Percentiles rank a stretch among this genome's conserved stretches.
Conservation (phyloP, 495 filamentous ascomycete species). For the Penicillium salamii region DNA sequence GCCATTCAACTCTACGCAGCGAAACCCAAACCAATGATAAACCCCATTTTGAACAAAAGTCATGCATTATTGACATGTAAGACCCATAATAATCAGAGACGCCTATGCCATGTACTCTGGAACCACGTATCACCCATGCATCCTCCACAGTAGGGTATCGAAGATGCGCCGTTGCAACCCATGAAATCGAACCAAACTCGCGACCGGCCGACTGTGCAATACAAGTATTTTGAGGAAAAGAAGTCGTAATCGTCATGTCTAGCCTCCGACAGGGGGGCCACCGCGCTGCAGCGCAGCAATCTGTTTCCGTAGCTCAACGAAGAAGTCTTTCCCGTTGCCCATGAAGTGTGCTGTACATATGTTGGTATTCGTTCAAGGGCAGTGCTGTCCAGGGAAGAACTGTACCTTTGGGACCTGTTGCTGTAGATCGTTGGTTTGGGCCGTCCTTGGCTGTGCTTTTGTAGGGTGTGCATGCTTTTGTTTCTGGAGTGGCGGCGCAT, state of each 20-base stretch:
- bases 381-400: neutral
- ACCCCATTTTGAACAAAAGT: neutral
- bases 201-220: slow-evolving; percentile 21
- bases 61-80: slow-evolving; percentile 8
- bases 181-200: slow-evolving; percentile 22
- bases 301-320: slow-evolving; percentile 52
- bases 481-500: slow-evolving; percentile 22
- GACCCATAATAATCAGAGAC: slow-evolving; percentile 20
- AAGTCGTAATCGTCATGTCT: slow-evolving; percentile 14
- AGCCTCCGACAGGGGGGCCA: slow-evolving; percentile 42
- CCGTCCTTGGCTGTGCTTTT: slow-evolving; percentile 40
- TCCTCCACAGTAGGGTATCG: slow-evolving; percentile 30
- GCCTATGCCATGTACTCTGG: slow-evolving; percentile 26
- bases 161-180: slow-evolving; percentile 30
- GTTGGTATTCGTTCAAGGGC: slow-evolving; percentile 12
- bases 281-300: slow-evolving; percentile 41
- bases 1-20: too few relatives aligned
- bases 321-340: slow-evolving; percentile 55
- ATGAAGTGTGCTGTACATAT: slow-evolving; percentile 44
- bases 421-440: slow-evolving; percentile 35
- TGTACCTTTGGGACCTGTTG: slow-evolving; percentile 53
- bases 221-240: slow-evolving; percentile 13
- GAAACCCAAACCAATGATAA: neutral
- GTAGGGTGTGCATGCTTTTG: slow-evolving; percentile 33
- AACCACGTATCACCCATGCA: slow-evolving; percentile 22